phyloP scores from a whole-genome alignment of 306 rosid genomes.

The Calophaca sinica region DNA sequence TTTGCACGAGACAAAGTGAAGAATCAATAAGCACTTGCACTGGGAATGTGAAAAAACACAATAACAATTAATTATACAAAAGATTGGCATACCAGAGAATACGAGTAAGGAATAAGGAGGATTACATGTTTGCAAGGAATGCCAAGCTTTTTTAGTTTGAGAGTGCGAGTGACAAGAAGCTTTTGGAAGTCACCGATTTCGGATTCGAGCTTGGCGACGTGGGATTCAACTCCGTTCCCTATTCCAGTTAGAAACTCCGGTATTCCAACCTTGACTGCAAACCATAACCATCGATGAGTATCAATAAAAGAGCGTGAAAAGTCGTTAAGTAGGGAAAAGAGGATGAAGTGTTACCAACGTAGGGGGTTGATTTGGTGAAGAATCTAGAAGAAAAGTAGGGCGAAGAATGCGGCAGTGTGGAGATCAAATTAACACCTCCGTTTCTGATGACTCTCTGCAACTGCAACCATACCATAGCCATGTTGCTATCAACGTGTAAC shows the following conservation, averaged over 20 bases:
- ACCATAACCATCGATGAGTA: not conserved
- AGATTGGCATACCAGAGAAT: not conserved
- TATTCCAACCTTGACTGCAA: constrained; percentile 85
- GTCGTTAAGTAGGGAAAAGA: not conserved
- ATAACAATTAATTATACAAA: not conserved
- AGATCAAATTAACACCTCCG: constrained; percentile 28
- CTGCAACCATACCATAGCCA: constrained; percentile 61
- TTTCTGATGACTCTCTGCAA: constrained; percentile 50
- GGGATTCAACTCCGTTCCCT: constrained; percentile 82
- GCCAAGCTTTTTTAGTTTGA: constrained; percentile 81
- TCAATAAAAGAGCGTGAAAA: too few relatives aligned
- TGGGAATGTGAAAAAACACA: constrained; percentile 31
- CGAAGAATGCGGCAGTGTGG: constrained; percentile 38
- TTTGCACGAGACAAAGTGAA: not conserved
- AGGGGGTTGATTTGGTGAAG: constrained; percentile 67
- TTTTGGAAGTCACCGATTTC: constrained; percentile 85
- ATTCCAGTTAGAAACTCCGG: constrained; percentile 82
- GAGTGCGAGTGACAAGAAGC: constrained; percentile 83
- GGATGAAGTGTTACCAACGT: constrained; percentile 49
- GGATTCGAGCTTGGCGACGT: constrained; percentile 75
- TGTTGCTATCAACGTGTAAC: constrained; percentile 29
- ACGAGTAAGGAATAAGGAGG: not conserved
- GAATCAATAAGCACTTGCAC: constrained; percentile 16
- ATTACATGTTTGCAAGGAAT: constrained; percentile 86
- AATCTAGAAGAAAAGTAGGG: constrained; percentile 53